Evolutionary conservation across 352 stramenopile genomes (phyloP).

Genomic region (Lagenidium giganteum): DNA sequence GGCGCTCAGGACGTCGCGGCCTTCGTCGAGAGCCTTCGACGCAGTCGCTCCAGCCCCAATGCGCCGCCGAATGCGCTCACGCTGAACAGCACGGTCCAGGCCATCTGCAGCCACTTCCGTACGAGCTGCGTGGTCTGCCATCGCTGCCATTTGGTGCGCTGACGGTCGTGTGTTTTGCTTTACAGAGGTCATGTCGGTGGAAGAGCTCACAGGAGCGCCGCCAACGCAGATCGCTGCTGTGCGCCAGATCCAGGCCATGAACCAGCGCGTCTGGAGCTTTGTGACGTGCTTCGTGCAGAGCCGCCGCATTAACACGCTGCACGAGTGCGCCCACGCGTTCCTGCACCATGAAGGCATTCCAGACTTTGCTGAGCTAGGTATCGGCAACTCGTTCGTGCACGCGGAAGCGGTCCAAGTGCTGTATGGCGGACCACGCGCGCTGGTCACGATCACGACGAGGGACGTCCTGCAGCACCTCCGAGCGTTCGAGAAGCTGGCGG

Average conservation of each 20-base stretch:
- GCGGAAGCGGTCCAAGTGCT: constrained; percentile 74
- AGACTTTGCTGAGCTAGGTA: constrained; percentile 57
- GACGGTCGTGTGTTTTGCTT: constrained; percentile 2
- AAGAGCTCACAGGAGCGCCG: constrained; percentile 40
- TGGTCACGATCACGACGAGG: constrained; percentile 56
- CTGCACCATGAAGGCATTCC: constrained; percentile 58
- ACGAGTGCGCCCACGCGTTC: constrained; percentile 65
- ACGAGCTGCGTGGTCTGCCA: constrained; percentile 16
- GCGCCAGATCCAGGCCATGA: constrained; percentile 51
- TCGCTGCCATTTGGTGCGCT: no score
- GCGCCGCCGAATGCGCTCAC: constrained; percentile 55
- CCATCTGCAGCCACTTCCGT: constrained; percentile 65
- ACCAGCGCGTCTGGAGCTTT: constrained; percentile 78
- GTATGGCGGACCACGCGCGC: constrained; percentile 34
- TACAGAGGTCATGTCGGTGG: constrained; percentile 39
- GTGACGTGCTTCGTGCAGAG: constrained; percentile 74
- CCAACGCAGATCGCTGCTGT: constrained; percentile 43
- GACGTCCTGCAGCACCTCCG: constrained; percentile 61
- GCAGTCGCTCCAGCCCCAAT: constrained; percentile 35
- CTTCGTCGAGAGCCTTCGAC: constrained; percentile 54
- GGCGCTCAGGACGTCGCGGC: constrained; percentile 36
- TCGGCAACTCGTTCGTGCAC: constrained; percentile 79
- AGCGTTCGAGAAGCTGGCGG: constrained; percentile 60
- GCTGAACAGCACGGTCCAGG: constrained; percentile 34
- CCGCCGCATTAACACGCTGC: constrained; percentile 67